Percentiles rank a stretch among this genome's conserved stretches.
phyloP scores from a whole-genome alignment of 345 rosid genomes.

The Populus alba region DNA sequence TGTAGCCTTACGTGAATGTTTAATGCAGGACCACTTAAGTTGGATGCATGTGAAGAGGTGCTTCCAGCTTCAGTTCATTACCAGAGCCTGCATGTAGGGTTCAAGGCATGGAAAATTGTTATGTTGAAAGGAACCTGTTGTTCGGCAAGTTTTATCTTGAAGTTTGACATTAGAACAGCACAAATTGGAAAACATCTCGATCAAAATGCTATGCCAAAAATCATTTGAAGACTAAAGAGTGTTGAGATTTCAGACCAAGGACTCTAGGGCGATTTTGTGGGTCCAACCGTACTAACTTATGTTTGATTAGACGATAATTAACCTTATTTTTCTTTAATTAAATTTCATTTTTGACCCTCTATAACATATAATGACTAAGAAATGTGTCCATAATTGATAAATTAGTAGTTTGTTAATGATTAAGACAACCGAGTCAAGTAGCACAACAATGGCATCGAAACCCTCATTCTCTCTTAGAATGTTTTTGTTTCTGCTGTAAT shows the following conservation, averaged over 20 bases:
- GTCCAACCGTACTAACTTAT: constrained; percentile 20
- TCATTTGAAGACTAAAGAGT: neutral
- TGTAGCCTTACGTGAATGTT: neutral
- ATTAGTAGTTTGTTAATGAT: constrained; percentile 12
- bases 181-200: neutral
- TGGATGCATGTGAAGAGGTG: neutral
- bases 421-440: constrained; percentile 3
- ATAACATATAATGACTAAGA: neutral
- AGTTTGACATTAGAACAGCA: neutral
- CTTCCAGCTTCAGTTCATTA: neutral
- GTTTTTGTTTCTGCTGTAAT: too few relatives aligned
- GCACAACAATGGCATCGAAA: neutral
- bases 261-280: neutral
- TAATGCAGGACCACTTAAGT: neutral
- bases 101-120: neutral
- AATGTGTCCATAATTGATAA: neutral
- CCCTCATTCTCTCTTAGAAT: neutral
- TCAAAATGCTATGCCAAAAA: neutral
- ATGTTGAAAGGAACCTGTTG: neutral
- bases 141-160: neutral
- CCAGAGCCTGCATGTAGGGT: neutral
- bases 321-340: neutral
- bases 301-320: neutral
- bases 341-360: neutral
- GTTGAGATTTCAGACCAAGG: neutral